Evolutionary conservation across 2,329 filamentous ascomycete species (phyloP).

Genomic region (Botrytis byssoidea): DNA sequence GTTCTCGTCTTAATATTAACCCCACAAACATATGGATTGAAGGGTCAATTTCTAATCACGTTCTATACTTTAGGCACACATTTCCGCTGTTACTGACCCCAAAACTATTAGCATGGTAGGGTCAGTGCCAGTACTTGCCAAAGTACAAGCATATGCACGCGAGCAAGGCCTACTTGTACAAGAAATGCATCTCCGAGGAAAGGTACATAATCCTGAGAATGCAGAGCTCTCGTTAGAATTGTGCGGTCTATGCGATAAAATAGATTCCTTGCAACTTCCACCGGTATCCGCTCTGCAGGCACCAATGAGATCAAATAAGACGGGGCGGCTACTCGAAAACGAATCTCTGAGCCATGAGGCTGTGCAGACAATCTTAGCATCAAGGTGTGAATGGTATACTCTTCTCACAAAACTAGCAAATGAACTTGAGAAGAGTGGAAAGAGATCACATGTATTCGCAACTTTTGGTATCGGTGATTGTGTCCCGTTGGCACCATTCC

Average conservation of each 20-base stretch:
- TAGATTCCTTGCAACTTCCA: not conserved
- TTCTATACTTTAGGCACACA: not conserved
- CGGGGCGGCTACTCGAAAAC: not conserved
- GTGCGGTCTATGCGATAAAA: not conserved
- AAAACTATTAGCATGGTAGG: conserved; percentile 22
- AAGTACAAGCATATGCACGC: conserved; percentile 16
- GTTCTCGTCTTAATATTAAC: not conserved
- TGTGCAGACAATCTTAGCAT: conserved; percentile 16
- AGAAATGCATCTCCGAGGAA: conserved; percentile 23
- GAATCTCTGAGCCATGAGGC: conserved; percentile 6
- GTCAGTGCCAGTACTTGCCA: not conserved
- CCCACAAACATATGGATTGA: rapidly evolving
- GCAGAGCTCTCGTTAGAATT: conserved; percentile 14
- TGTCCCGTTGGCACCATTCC: conserved; percentile 4
- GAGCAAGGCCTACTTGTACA: conserved; percentile 16
- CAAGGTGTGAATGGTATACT: conserved; percentile 23
- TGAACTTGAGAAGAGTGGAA: conserved; percentile 1
- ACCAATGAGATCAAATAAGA: conserved; percentile 14
- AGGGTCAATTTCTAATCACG: not conserved
- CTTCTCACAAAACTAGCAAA: conserved; percentile 18
- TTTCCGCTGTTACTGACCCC: conserved; percentile 22
- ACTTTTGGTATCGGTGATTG: conserved; percentile 13
- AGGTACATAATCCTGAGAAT: conserved; percentile 25
- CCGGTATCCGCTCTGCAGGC: not conserved
- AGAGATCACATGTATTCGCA: not conserved